These are phyloP conservation scores for Talaromyces sp. DNA, from an alignment of 2,329 filamentous ascomycete species.

Conservation along the genomic window DNA sequence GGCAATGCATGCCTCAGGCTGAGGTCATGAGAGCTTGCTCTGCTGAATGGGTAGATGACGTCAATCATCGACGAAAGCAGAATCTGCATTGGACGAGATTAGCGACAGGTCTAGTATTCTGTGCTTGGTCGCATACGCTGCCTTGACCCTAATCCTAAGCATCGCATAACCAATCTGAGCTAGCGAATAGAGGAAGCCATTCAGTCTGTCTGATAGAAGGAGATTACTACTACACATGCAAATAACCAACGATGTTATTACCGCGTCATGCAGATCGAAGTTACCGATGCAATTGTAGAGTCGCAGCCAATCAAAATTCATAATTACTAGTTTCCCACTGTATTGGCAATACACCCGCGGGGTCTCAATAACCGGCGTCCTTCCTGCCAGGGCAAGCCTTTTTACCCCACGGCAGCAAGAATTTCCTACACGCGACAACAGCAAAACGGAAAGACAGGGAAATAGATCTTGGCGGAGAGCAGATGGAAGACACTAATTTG, in stretches of 20 bases:
- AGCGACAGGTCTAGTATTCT: neutral
- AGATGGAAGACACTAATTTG: neutral
- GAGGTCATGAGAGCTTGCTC: too few relatives aligned
- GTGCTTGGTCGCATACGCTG: neutral
- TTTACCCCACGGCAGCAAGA: neutral
- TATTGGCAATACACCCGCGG: neutral
- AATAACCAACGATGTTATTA: neutral
- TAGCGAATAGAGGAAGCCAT: neutral
- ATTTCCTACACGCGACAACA: neutral
- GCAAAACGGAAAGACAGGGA: neutral
- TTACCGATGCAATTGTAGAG: neutral
- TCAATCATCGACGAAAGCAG: slow-evolving; percentile 9
- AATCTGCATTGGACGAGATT: neutral
- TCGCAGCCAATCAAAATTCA: neutral
- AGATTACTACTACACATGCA: too few relatives aligned
- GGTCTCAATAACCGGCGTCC: neutral
- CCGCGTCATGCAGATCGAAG: neutral
- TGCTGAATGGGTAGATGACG: slow-evolving; percentile 3
- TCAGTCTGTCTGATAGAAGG: too few relatives aligned
- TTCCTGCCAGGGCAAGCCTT: neutral
- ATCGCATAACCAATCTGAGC: neutral
- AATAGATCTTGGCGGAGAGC: neutral
- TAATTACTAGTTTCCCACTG: neutral
- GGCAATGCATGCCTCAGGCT: neutral
- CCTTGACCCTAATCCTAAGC: neutral